These are phyloP conservation scores for Ophiostoma sp. DNA, from an alignment of 2,329 filamentous ascomycete genomes.

Conservation along the genomic window DNA sequence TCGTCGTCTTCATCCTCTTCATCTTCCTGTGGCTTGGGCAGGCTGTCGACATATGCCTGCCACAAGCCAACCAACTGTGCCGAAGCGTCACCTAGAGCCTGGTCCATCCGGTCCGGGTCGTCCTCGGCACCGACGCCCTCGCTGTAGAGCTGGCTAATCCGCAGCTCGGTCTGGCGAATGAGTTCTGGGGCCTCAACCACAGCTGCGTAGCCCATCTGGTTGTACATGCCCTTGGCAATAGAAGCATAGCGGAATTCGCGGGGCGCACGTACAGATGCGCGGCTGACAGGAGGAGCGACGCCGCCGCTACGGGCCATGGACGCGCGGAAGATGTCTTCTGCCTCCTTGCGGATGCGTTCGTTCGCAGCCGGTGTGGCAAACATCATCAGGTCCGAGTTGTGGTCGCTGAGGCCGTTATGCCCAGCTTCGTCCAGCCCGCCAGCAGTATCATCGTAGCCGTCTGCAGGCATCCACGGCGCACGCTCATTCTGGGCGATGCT, in stretches of 20 bases:
- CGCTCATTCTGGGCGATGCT: slow-evolving; percentile 22
- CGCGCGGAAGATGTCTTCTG: slow-evolving; percentile 51
- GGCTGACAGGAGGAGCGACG: neutral
- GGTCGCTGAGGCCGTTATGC: slow-evolving; percentile 29
- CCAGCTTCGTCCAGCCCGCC: slow-evolving; percentile 32
- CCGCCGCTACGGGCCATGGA: slow-evolving; percentile 43
- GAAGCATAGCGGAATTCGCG: slow-evolving; percentile 60
- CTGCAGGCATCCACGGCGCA: slow-evolving; percentile 23
- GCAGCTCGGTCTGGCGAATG: slow-evolving; percentile 68
- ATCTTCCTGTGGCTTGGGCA: slow-evolving; percentile 27
- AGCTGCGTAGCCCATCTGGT: slow-evolving; percentile 50
- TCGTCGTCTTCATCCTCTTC: slow-evolving; percentile 42
- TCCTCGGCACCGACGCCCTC: slow-evolving; percentile 54
- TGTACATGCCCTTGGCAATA: slow-evolving; percentile 66
- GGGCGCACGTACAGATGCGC: slow-evolving; percentile 28
- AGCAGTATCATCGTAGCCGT: slow-evolving; percentile 11
- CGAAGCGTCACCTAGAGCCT: slow-evolving; percentile 50
- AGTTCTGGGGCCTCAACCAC: slow-evolving; percentile 66
- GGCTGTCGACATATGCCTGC: slow-evolving; percentile 47
- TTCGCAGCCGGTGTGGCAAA: slow-evolving; percentile 49
- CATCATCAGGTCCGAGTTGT: slow-evolving; percentile 46
- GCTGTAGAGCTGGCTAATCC: slow-evolving; percentile 60
- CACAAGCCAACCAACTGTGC: slow-evolving; percentile 50
- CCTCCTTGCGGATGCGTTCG: slow-evolving; percentile 49
- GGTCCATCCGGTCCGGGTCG: slow-evolving; percentile 51